Percentiles rank a stretch among this genome's conserved stretches.
Evolutionary conservation across 352 stramenopile species (phyloP).

Genomic region (Pythium diclinum): DNA sequence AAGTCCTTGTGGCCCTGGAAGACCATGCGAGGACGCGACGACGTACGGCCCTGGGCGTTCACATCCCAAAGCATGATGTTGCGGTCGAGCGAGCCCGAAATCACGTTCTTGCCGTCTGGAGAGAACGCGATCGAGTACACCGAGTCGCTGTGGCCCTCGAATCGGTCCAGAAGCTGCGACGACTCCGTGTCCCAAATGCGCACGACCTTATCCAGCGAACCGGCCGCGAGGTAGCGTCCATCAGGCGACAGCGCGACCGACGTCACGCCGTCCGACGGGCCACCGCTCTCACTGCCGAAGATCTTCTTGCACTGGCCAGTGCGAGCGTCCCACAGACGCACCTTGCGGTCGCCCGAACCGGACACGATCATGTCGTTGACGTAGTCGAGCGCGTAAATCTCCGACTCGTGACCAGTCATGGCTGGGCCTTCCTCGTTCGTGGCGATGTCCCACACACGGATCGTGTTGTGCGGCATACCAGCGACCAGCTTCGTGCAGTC

Average conservation of each 20-base stretch:
- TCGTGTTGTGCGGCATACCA: conserved; percentile 88
- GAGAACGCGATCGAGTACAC: conserved; percentile 89
- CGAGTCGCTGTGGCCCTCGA: conserved; percentile 84
- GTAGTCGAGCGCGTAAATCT: conserved; percentile 87
- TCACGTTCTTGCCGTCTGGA: conserved; percentile 83
- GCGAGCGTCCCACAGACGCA: conserved; percentile 80
- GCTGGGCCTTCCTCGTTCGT: conserved; percentile 79
- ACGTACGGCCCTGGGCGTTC: conserved; percentile 70
- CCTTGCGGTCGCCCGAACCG: conserved; percentile 79
- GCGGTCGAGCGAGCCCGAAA: conserved; percentile 79
- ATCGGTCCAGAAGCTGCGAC: conserved; percentile 70
- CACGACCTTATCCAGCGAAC: conserved; percentile 84
- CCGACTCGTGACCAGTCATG: conserved; percentile 81
- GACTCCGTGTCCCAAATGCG: conserved; percentile 86
- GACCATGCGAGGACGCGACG: conserved; percentile 78
- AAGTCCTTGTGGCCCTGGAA: conserved; percentile 89
- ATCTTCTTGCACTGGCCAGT: conserved; percentile 82
- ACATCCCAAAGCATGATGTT: conserved; percentile 90
- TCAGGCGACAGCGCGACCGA: conserved; percentile 79
- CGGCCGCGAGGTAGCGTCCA: conserved; percentile 68
- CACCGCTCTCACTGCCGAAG: conserved; percentile 79
- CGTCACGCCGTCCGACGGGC: conserved; percentile 76
- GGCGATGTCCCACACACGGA: conserved; percentile 85
- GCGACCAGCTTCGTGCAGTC: conserved; percentile 82
- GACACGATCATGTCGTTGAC: conserved; percentile 86